These are phyloP conservation scores for Coemansia sp. DNA, from an alignment of 192 early-diverging fungal genomes.

Conservation along the genomic window DNA sequence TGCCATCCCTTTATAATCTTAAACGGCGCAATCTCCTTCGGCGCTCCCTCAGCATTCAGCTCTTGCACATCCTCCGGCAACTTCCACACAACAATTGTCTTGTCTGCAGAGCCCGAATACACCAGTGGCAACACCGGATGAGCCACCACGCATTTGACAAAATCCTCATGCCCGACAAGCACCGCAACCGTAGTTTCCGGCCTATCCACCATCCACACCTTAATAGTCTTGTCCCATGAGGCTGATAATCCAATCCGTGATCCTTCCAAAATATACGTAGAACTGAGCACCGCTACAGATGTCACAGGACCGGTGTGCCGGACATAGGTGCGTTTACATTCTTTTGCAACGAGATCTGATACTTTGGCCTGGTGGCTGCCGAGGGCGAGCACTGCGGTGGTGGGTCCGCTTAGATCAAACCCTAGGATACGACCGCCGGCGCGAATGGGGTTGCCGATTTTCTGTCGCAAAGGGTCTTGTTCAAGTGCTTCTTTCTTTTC, in stretches of 20 bases:
- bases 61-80: slow-evolving; percentile 23
- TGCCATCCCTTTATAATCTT: slow-evolving; percentile 47
- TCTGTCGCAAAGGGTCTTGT: slow-evolving; percentile 40
- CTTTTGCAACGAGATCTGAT: slow-evolving; percentile 23
- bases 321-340: slow-evolving; percentile 10
- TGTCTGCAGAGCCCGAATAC: slow-evolving; percentile 84
- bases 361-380: slow-evolving; percentile 44
- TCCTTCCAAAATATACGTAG: slow-evolving; percentile 42
- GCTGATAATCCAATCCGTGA: slow-evolving; percentile 73
- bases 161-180: slow-evolving; percentile 81
- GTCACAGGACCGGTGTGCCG: slow-evolving; percentile 74
- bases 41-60: not conserved
- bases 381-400: slow-evolving; percentile 37
- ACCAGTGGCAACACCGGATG: slow-evolving; percentile 47
- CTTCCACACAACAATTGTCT: slow-evolving; percentile 51
- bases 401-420: slow-evolving; percentile 31
- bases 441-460: slow-evolving; percentile 39
- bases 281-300: slow-evolving; percentile 57
- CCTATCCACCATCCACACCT: slow-evolving; percentile 77
- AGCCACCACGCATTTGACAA: slow-evolving; percentile 78
- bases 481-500: slow-evolving; percentile 46
- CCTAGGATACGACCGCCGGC: slow-evolving; percentile 38
- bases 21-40: slow-evolving; percentile 26
- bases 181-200: slow-evolving; percentile 68
- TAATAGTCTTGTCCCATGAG: slow-evolving; percentile 94